Evolutionary conservation across 176 grass and related monocot species (phyloP).

Genomic region (Aegilops tauschii): DNA sequence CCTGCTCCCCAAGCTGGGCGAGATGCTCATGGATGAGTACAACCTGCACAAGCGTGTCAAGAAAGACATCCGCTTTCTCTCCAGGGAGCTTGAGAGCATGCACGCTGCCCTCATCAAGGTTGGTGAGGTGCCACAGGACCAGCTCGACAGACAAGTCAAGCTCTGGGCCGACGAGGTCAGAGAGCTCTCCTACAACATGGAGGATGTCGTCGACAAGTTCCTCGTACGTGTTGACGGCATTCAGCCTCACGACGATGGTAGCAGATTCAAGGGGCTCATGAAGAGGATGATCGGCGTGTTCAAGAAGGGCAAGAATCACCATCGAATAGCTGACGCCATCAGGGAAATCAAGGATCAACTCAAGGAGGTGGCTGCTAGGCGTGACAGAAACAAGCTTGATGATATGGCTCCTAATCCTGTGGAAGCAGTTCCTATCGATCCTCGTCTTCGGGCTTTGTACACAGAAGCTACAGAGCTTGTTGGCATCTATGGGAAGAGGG

Average conservation of each 20-base stretch:
- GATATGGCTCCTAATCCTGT: background rate
- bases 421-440: background rate
- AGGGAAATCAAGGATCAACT: background rate
- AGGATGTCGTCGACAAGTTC: background rate
- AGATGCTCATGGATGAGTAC: background rate
- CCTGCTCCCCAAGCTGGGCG: background rate
- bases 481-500: background rate
- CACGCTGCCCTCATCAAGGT: background rate
- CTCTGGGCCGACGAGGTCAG: background rate
- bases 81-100: background rate
- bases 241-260: fast-evolving
- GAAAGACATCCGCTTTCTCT: fast-evolving
- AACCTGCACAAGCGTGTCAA: background rate
- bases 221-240: background rate
- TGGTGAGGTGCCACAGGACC: background rate
- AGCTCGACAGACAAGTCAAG: background rate
- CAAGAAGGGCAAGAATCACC: background rate
- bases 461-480: background rate
- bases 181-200: background rate
- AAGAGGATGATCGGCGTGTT: background rate
- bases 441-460: background rate
- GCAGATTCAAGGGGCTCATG: background rate
- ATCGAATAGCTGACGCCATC: background rate
- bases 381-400: background rate
- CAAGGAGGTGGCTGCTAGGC: background rate